Evolutionary conservation across 2,329 filamentous ascomycete species (phyloP).

Genomic region (Fusarium sp.): DNA sequence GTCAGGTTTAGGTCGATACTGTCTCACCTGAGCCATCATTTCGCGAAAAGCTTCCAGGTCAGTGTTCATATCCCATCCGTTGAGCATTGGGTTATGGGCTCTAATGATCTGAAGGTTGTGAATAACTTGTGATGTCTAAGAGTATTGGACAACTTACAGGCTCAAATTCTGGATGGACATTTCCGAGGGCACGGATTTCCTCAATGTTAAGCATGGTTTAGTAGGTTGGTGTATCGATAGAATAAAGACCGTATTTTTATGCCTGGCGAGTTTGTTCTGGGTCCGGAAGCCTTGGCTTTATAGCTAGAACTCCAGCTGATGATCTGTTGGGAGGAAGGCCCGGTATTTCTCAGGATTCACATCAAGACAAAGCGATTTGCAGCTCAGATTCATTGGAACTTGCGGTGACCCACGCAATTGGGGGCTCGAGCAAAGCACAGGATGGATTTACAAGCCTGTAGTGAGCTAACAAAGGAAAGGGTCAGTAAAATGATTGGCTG

Average conservation of each 20-base stretch:
- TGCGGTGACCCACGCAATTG: neutral
- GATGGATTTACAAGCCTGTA: neutral
- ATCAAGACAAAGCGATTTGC: neutral
- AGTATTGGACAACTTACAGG: neutral
- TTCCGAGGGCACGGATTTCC: conserved; percentile 34
- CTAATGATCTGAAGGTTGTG: conserved; percentile 11
- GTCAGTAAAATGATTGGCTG: conserved; percentile 4
- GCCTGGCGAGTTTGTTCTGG: neutral
- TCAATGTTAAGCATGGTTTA: conserved; percentile 40
- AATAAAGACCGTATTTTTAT: neutral
- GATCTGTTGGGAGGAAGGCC: neutral
- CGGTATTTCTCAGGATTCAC: neutral
- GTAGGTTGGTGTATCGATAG: neutral
- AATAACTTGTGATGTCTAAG: neutral
- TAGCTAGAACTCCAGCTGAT: neutral
- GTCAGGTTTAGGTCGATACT: conserved; percentile 17
- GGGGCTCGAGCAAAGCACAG: neutral
- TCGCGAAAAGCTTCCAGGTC: conserved; percentile 33
- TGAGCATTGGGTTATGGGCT: conserved; percentile 29
- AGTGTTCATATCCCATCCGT: conserved; percentile 35
- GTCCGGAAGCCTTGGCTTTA: neutral
- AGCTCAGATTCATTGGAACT: neutral
- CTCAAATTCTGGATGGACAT: conserved; percentile 32
- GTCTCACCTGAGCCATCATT: conserved; percentile 26
- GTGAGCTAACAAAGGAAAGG: neutral